Conservation (phyloP, 805 yeast species). For the Candida ponderosae region DNA sequence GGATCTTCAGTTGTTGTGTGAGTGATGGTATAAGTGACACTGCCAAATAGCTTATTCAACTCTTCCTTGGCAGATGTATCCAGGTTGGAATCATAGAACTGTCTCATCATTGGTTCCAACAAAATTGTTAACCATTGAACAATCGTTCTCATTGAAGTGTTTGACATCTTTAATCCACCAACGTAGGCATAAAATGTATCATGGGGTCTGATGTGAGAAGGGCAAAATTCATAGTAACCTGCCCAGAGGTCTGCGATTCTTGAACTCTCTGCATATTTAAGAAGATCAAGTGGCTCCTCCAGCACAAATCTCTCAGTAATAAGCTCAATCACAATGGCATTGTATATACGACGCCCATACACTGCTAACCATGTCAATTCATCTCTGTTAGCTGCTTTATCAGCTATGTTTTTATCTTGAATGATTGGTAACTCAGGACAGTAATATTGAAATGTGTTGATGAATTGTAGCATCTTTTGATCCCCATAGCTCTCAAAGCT, state of each 20-base stretch:
- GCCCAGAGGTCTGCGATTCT: conserved; percentile 4
- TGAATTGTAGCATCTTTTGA: background rate
- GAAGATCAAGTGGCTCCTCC: conserved; percentile 2
- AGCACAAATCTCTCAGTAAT: conserved; percentile 3
- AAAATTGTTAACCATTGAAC: conserved; percentile 5
- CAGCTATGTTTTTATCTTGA: background rate
- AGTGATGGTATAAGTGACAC: background rate
- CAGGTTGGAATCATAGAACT: background rate
- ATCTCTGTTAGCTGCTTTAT: conserved; percentile 1
- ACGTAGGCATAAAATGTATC: conserved; percentile 5
- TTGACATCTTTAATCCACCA: conserved; percentile 1
- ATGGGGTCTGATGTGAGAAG: background rate
- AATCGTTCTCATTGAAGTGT: background rate
- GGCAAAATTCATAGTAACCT: background rate
- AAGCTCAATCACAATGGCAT: conserved; percentile 1
- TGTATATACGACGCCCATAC: conserved; percentile 3
- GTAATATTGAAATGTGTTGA: background rate
- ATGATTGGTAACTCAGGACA: conserved; percentile 1
- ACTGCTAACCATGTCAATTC: background rate
- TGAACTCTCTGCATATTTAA: conserved; percentile 1
- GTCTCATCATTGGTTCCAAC: conserved; percentile 3
- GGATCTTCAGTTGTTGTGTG: background rate
- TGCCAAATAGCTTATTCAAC: background rate
- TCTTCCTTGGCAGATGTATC: conserved; percentile 1
- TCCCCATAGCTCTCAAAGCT: background rate